Base-by-base conservation (phyloP, 2,329 filamentous ascomycete species). In the Apiospora kogelbergensis region DNA sequence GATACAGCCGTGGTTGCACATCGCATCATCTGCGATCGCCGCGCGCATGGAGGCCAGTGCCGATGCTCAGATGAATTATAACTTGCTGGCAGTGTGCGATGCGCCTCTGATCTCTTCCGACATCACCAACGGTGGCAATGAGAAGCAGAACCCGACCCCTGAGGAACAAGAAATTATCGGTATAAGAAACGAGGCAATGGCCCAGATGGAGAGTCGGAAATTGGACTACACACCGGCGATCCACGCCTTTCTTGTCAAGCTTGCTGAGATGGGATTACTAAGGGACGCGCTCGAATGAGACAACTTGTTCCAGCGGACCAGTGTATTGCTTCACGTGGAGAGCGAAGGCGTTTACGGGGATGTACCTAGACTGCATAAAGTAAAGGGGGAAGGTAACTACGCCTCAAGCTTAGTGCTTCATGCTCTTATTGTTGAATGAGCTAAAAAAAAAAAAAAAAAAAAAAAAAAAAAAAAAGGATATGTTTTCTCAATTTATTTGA, bases 201-300 rank as follows among this genome's bases (percentile, higher is more conserved):
- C 83, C 63, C 84, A 85, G 63, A 87, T 89, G 3, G 80, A 81
- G 26, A 84, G 85, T 37, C 82, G 89, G 2, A 86, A 87, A 74
- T 86, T 89, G 74, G 92, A 97, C 75, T 93, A 92, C 75, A 90
- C 88, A 0, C 88, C 89, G 0, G 88, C 89, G 0, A 84, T 95
- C 26, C 89, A 92, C 73, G 83, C 80, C 45, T 95, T 93, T 90
- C 79, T 95, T 60, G 85, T 86, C 72, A 88, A 87, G 71, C 84
- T 97, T 69, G 91, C 91, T 0, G 88, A 90, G 70, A 90, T 91
- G 74, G 89, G 88, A 1, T 80, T 88, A 1, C 78, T 96, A 68
- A 81, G 83, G 72, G 80, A 84, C 44, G 42, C 42, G 30, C 73
- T 83, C 17, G 63, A 24, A 13, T 60, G 53, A 60, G 53, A 37